phyloP scores from a whole-genome alignment of 2,329 filamentous ascomycete species.

The Paecilomyces dactylethromorphus region DNA sequence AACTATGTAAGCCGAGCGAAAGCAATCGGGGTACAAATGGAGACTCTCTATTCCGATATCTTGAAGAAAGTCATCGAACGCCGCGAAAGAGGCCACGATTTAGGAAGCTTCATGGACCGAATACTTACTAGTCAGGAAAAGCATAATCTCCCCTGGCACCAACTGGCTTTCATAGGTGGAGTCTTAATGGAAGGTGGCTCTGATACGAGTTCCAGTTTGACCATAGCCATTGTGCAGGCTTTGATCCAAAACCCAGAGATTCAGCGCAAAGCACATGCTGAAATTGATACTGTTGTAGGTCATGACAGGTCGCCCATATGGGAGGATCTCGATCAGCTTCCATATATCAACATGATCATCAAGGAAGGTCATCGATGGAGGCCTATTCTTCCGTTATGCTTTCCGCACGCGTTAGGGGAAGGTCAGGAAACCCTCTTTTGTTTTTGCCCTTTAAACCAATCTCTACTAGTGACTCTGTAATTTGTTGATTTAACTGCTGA shows the following conservation, averaged over 20 bases:
- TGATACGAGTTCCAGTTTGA: conserved; percentile 29
- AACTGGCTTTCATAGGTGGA: conserved; percentile 36
- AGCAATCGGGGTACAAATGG: conserved; percentile 35
- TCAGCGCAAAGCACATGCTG: conserved; percentile 36
- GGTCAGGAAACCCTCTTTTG: conserved; percentile 4
- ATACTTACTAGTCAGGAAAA: conserved; percentile 38
- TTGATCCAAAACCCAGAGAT: conserved; percentile 35
- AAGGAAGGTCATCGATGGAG: conserved; percentile 55
- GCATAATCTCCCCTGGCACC: conserved; percentile 26
- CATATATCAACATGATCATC: conserved; percentile 49
- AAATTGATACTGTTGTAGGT: conserved; percentile 47
- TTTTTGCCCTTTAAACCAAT: neutral
- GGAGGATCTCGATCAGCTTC: conserved; percentile 43
- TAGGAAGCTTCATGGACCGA: conserved; percentile 34
- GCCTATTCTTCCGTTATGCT: conserved; percentile 47
- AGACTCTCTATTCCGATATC: conserved; percentile 33
- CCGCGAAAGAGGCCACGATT: conserved; percentile 15
- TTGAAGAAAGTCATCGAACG: conserved; percentile 27
- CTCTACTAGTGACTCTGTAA: no score
- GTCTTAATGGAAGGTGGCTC: conserved; percentile 35
- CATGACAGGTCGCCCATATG: conserved; percentile 40
- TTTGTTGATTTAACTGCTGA: no score
- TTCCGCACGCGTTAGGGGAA: conserved; percentile 40
- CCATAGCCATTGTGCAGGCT: conserved; percentile 37
- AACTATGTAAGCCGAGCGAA: conserved; percentile 34